Conservation (phyloP, 2,329 filamentous ascomycete species). For the Decorospora gaudefroyi region DNA sequence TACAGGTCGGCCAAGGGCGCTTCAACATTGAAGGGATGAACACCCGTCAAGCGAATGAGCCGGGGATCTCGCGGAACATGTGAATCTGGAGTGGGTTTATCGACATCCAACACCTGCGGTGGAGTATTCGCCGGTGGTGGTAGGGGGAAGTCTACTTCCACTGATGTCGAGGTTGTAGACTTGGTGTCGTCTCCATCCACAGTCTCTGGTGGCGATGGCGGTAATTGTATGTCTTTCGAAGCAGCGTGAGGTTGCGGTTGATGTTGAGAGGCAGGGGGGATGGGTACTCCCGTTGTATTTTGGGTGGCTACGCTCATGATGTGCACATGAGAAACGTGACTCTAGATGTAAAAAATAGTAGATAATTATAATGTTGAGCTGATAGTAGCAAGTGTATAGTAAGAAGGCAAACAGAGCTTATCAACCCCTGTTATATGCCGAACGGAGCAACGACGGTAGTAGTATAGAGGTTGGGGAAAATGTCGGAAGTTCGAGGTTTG, state of each 20-base stretch:
- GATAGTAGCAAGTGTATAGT: neutral
- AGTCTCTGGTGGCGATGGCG: constrained; percentile 45
- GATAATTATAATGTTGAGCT: neutral
- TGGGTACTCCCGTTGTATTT: constrained; percentile 17
- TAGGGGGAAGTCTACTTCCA: constrained; percentile 60
- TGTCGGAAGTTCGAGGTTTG: neutral
- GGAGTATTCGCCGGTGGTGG: constrained; percentile 66
- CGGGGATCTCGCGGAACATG: constrained; percentile 80
- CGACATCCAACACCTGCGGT: constrained; percentile 69
- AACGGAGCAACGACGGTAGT: too few species aligned
- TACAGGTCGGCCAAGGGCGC: constrained; percentile 78
- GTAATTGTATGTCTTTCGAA: constrained; percentile 27
- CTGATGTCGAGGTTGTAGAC: constrained; percentile 20
- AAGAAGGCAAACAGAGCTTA: neutral
- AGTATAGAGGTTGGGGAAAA: too few species aligned
- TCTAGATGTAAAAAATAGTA: neutral
- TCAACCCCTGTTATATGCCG: too few species aligned
- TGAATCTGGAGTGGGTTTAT: constrained; percentile 79
- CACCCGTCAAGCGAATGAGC: constrained; percentile 82
- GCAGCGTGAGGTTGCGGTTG: constrained; percentile 26
- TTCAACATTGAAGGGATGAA: constrained; percentile 91
- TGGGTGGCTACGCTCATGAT: constrained; percentile 29
- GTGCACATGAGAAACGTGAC: neutral
- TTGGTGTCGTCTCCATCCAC: constrained; percentile 40
- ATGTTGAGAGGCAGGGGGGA: constrained; percentile 20